Conservation (phyloP, 177 flowering plant genomes). For the Tripterygium wilfordii region DNA sequence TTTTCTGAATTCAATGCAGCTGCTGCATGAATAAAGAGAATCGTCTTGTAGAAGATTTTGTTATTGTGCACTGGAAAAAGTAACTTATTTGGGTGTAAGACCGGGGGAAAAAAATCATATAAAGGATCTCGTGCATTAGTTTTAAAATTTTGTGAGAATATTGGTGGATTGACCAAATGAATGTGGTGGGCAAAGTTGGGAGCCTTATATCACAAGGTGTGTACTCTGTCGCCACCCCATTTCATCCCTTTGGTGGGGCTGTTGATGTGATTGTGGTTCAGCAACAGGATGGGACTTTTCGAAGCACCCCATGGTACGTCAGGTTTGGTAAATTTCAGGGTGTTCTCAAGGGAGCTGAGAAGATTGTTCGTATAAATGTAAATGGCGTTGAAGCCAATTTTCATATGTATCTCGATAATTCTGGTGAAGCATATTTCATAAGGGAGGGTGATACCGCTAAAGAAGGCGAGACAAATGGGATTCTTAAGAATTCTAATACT, state of each 20-base stretch:
- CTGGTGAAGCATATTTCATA: constrained; percentile 93
- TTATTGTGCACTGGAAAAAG: too few relatives aligned
- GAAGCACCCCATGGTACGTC: constrained; percentile 97
- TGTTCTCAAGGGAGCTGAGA: constrained; percentile 89
- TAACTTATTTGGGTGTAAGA: too few relatives aligned
- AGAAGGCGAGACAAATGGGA: constrained; percentile 22
- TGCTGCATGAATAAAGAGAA: too few relatives aligned
- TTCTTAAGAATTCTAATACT: constrained; percentile 19
- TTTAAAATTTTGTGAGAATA: too few relatives aligned
- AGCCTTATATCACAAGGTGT: constrained; percentile 80
- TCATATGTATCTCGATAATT: constrained; percentile 93
- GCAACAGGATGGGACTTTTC: constrained; percentile 82
- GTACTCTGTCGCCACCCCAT: constrained; percentile 87
- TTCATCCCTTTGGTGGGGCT: constrained; percentile 98
- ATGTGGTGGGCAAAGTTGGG: constrained; percentile 88
- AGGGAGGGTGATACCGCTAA: constrained; percentile 52
- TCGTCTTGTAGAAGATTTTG: too few relatives aligned
- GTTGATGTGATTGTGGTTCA: constrained; percentile 92
- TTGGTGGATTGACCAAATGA: constrained; percentile 39
- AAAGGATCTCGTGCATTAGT: too few relatives aligned
- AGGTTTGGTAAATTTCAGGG: constrained; percentile 98
- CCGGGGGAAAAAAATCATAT: too few relatives aligned
- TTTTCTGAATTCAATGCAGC: too few relatives aligned
- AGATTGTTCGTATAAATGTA: constrained; percentile 68
- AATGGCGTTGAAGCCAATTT: constrained; percentile 87